Conservation (phyloP, 139 green algal genomes). For the Nannochloris sp. region DNA sequence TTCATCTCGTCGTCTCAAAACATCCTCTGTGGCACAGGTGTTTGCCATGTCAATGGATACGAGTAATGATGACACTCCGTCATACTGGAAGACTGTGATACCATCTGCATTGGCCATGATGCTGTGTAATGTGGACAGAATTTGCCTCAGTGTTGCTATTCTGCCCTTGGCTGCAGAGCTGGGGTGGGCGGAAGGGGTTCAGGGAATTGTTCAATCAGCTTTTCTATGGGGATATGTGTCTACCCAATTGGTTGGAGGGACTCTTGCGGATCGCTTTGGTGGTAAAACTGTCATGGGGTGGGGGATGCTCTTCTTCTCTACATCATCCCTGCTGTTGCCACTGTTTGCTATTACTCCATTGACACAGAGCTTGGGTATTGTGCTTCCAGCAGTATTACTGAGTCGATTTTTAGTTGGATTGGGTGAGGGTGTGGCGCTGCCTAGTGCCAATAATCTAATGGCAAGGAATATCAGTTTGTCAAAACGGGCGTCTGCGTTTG, state of each 20-base stretch:
- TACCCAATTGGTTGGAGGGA: constrained; percentile 77
- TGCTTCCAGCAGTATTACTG: constrained; percentile 54
- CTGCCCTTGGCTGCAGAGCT: constrained; percentile 79
- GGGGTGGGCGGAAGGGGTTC: constrained; percentile 63
- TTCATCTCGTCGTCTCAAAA: too few species aligned
- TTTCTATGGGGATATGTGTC: constrained; percentile 93
- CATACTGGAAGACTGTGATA: constrained; percentile 33
- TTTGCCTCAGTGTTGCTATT: constrained; percentile 90
- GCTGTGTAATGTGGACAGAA: constrained; percentile 97
- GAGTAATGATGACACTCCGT: not conserved
- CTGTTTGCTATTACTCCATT: constrained; percentile 24
- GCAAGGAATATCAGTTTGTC: constrained; percentile 46
- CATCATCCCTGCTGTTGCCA: constrained; percentile 68
- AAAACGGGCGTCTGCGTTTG: constrained; percentile 51
- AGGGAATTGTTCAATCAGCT: constrained; percentile 78
- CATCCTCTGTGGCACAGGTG: too few species aligned
- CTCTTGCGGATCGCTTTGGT: constrained; percentile 75
- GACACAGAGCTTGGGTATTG: constrained; percentile 31
- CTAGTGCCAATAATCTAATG: constrained; percentile 88
- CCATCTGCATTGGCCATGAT: constrained; percentile 62
- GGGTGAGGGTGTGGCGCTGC: constrained; percentile 87
- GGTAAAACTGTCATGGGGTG: constrained; percentile 71
- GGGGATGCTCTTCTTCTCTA: constrained; percentile 75
- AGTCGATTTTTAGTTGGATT: constrained; percentile 65
- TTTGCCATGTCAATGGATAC: not conserved